Evolutionary conservation across 2,329 filamentous ascomycete genomes (phyloP), one percentile per base, ranked within the genome.

Genomic region (Diaporthe vexans): DNA sequence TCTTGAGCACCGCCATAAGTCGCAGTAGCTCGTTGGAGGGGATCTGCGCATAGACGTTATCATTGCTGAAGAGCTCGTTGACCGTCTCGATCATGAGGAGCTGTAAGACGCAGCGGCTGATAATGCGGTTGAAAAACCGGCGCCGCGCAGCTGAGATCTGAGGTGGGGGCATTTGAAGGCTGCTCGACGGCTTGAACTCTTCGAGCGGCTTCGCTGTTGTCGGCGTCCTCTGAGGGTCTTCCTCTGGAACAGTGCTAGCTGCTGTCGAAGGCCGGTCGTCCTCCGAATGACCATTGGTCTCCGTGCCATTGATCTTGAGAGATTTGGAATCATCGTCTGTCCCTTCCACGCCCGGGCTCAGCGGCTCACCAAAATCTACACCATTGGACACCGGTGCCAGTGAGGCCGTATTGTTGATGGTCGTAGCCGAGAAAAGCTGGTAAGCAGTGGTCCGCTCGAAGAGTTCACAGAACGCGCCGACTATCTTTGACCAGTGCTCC

Each of bases 31-130:
- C 95, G 13, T 90, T 86, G 0, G 95, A 98, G 0, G 97, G 97
- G 52, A 99, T 99, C 81, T 97, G 92, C 8, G 92, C 89, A 82
- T 99, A 99, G 21, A 99, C 97, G 1, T 94, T 91, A 81, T 98
- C 95, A 83, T 98, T 99, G 78, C 95, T 97, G 86, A 99, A 99
- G 65, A 99, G 91, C 83, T 99, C 97, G 80, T 97, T 97, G 56
- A 99, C 97, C 0, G 97, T 99, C 83, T 99, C 97, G 79, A 99
- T 99, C 95, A 99, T 99, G 77, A 99, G 91, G 2, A 99, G 90
- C 83, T 99, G 97, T 11, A 99, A 88, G 5, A 99, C 97, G 82
- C 97, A 99, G 78, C 97, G 96, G 19, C 96, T 98, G 83, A 99
- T 99, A 83, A 99, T 99, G 78, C 96, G 94, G 85, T 99, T 99